Evolutionary conservation across 78 protist genomes (phyloP).

Genomic region (Cavenderia fasciculata): DNA sequence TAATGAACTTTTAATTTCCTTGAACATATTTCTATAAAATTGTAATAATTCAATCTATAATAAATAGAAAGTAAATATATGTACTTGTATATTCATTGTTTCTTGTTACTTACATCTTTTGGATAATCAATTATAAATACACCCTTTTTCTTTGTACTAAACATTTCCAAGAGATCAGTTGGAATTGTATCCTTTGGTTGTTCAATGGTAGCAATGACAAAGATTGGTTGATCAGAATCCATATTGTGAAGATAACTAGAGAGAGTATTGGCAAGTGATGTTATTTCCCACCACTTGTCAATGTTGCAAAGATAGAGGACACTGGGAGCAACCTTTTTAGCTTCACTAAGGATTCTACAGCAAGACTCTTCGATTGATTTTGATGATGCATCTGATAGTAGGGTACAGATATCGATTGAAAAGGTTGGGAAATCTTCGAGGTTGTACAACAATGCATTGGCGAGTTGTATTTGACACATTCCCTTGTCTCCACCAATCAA

Average conservation of each 20-base stretch:
- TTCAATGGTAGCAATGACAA: constrained; percentile 51
- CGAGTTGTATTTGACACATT: constrained; percentile 66
- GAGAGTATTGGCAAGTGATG: constrained; percentile 27
- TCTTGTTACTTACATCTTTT: not conserved
- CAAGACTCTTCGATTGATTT: constrained; percentile 72
- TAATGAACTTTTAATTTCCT: constrained; percentile 19
- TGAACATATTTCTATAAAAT: not conserved
- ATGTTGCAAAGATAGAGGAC: constrained; percentile 65
- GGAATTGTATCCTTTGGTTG: not conserved
- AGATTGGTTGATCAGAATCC: constrained; percentile 36
- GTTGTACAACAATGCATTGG: constrained; percentile 35
- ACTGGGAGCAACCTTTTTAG: constrained; percentile 43
- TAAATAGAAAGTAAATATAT: not conserved
- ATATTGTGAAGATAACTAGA: constrained; percentile 5
- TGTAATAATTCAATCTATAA: not conserved
- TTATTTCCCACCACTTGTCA: constrained; percentile 20
- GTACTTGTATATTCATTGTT: not conserved
- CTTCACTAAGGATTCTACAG: constrained; percentile 47
- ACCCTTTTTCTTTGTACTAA: not conserved
- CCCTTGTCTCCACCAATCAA: constrained; percentile 57
- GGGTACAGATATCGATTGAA: constrained; percentile 43
- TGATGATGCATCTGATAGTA: constrained; percentile 37
- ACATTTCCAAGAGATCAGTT: not conserved
- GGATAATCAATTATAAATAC: constrained; percentile 4
- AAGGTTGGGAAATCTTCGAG: constrained; percentile 61